Evolutionary conservation across 108 stramenopile genomes (phyloP), one percentile per base, ranked within the genome.

Genomic region (Seminavis robusta): DNA sequence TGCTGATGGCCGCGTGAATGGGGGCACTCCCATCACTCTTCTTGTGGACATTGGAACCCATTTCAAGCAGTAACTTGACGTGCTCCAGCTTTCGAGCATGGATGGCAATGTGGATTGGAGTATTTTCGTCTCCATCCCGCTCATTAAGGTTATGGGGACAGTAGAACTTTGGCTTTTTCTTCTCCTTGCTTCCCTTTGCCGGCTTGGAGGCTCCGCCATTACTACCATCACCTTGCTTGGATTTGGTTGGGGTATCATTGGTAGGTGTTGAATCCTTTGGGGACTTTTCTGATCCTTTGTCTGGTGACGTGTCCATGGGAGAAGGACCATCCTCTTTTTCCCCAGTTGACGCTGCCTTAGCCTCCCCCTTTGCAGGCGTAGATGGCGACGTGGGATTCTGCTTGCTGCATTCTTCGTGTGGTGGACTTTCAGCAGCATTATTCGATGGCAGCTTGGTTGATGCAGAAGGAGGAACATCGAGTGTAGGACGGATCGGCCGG

Each of bases 41-140:
- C 37, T 69, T 69, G 42, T 76, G 69, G 7, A 73, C 47, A 4
- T 79, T 73, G 20, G 88, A 88, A 52, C 87, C 86, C 5, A 81
- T 80, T 54, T 88, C 79, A 21, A 90, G 63, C 39, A 94, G 45
- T 13, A 88, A 47, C 44, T 80, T 81, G 24, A 88, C 83, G 53
- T 88, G 83, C n/a, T 86, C 82, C 16, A 94, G 59, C 49, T 92
- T 91, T 20, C 88, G 51, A 23, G 76, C 61, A 47, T 80, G 89
- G 42, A 94, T 85, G 13, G 94, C 94, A 29, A 94, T 61, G 59
- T 94, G 94, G 13, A 94, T 67, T 1, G 94, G 83, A 10, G 94
- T 94, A 62, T 91, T 94, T 59, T 89, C 94, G 61, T 91, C 90
- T 34, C 66, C 79, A 36, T 94, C 94, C 4, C 90, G 73, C 46